These are phyloP conservation scores for Cercospora janseana DNA, from an alignment of 2,329 filamentous ascomycete species.

Conservation along the genomic window DNA sequence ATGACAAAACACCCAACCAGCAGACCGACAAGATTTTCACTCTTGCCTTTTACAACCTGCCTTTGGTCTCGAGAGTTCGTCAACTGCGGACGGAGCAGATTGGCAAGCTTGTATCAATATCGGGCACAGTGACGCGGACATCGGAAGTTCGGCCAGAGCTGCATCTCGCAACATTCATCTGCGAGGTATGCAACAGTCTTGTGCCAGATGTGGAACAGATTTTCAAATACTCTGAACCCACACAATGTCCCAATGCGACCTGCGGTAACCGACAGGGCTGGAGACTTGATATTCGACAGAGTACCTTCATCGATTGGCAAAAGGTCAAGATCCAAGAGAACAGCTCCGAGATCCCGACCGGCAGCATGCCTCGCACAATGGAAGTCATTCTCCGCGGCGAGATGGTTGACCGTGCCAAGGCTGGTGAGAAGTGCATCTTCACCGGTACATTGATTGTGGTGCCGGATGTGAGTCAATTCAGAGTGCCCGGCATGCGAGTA, in stretches of 20 bases:
- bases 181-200: slow-evolving; percentile 79
- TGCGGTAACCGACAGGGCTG: slow-evolving; percentile 91
- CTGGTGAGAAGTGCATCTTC: slow-evolving; percentile 97
- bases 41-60: slow-evolving; percentile 88
- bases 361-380: slow-evolving; percentile 97
- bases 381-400: slow-evolving; percentile 94
- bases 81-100: slow-evolving; percentile 86
- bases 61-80: slow-evolving; percentile 80
- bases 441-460: slow-evolving; percentile 95
- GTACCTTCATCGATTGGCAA: slow-evolving; percentile 98
- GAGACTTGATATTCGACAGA: slow-evolving; percentile 94
- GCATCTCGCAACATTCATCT: slow-evolving; percentile 87
- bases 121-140: slow-evolving; percentile 91
- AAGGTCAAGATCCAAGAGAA: slow-evolving; percentile 98
- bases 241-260: slow-evolving; percentile 83
- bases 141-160: slow-evolving; percentile 95
- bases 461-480: slow-evolving; percentile 91
- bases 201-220: slow-evolving; percentile 94
- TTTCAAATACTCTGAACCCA: slow-evolving; percentile 95
- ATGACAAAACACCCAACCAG: slow-evolving; percentile 79
- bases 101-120: slow-evolving; percentile 90
- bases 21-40: slow-evolving; percentile 96
- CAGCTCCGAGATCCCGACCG: slow-evolving; percentile 95
- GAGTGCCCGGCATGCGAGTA: slow-evolving; percentile 79
- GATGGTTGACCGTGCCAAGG: slow-evolving; percentile 95